Percentiles rank a stretch among this genome's conserved stretches.
These are phyloP conservation scores for cucumber (Cucumis sativus) DNA, from an alignment of 306 rosid species.

Conservation along the genomic window Cucumber_9930_V3 NC_026658.2:15870001-15870500, in stretches of 20 bases:
- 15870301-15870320: slow-evolving; percentile 63
- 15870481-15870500: slow-evolving; percentile 93
- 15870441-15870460: background rate
- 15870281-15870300: slow-evolving; percentile 72
- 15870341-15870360: slow-evolving; percentile 94
- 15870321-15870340: slow-evolving; percentile 90
- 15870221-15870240: slow-evolving; percentile 57
- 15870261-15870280: slow-evolving; percentile 43
- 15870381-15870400: slow-evolving; percentile 39
- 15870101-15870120: background rate
- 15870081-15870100: background rate
- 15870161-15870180: slow-evolving; percentile 79
- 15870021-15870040: background rate
- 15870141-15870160: slow-evolving; percentile 69
- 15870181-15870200: slow-evolving; percentile 74
- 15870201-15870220: slow-evolving; percentile 66
- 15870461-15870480: slow-evolving; percentile 50
- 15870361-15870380: slow-evolving; percentile 94
- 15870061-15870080: background rate
- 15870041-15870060: background rate
- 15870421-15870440: background rate
- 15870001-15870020: background rate
- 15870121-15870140: slow-evolving; percentile 10
- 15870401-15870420: background rate
- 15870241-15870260: slow-evolving; percentile 76